Percentiles rank a stretch among this genome's conserved stretches.
phyloP scores from a whole-genome alignment of 83 land plant species.

The Picea engelmannii region DNA sequence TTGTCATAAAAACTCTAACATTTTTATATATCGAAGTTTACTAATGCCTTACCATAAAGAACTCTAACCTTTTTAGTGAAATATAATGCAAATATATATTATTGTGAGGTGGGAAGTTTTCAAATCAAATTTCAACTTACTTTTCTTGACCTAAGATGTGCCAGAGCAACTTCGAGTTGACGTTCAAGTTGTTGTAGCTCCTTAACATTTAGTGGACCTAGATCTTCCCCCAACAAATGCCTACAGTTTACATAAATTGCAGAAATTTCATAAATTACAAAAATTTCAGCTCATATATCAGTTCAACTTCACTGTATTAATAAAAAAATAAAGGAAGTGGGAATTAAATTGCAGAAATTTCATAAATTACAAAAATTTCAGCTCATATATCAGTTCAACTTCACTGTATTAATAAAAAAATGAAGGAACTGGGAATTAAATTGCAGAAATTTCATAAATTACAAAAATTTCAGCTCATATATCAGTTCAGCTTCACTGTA shows the following conservation, averaged over 20 bases:
- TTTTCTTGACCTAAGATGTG: background rate
- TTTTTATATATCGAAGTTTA: no score
- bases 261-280: background rate
- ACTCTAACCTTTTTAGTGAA: no score
- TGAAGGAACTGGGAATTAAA: no score
- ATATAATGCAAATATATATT: no score
- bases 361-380: background rate
- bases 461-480: background rate
- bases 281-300: background rate
- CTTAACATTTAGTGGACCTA: slow-evolving; percentile 45
- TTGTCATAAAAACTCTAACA: no score
- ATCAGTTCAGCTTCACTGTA: no score
- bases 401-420: no score
- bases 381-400: no score
- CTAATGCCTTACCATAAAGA: no score
- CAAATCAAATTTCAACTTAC: background rate
- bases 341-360: background rate
- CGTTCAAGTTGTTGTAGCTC: slow-evolving; percentile 56
- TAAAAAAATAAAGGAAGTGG: no score
- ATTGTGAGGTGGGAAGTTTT: no score
- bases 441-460: background rate
- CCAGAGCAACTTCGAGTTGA: slow-evolving; percentile 43
- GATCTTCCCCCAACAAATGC: slow-evolving; percentile 60
- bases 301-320: no score
- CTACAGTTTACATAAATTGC: slow-evolving; percentile 14